Percentiles rank a stretch among this genome's conserved stretches.
These are phyloP conservation scores for Prunus yedoensis DNA, from an alignment of 331 rosid genomes.

Conservation along the genomic window DNA sequence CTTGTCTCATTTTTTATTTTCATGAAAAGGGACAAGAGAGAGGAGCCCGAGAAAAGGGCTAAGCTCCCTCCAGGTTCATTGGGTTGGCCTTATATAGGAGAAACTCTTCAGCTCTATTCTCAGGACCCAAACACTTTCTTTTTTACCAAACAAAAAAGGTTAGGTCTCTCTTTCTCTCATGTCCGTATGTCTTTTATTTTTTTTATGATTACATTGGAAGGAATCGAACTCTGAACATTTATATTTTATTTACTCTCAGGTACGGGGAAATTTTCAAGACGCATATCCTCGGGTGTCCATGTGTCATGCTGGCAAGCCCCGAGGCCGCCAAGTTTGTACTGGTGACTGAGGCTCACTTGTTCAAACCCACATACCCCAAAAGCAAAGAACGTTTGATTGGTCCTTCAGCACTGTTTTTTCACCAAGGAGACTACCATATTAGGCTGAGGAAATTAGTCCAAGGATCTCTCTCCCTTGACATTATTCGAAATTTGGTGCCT, in stretches of 20 bases:
- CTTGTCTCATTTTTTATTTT: slow-evolving; percentile 32
- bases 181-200: neutral
- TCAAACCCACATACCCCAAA: slow-evolving; percentile 83
- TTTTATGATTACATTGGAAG: neutral
- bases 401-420: slow-evolving; percentile 77
- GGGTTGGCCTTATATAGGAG: slow-evolving; percentile 95
- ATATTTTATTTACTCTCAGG: slow-evolving; percentile 27
- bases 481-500: slow-evolving; percentile 59
- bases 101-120: slow-evolving; percentile 79
- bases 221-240: neutral
- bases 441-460: slow-evolving; percentile 75
- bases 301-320: slow-evolving; percentile 89
- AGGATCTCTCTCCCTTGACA: slow-evolving; percentile 45
- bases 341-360: slow-evolving; percentile 77
- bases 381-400: slow-evolving; percentile 89
- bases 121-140: slow-evolving; percentile 74
- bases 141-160: slow-evolving; percentile 75
- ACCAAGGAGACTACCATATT: slow-evolving; percentile 67
- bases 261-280: slow-evolving; percentile 91
- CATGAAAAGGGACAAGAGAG: slow-evolving; percentile 21
- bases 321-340: slow-evolving; percentile 82
- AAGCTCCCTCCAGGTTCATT: slow-evolving; percentile 92
- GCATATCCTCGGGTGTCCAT: slow-evolving; percentile 73
- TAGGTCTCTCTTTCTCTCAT: neutral
- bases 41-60: slow-evolving; percentile 18